Base-by-base conservation (phyloP, 140 eudicot genomes). In the Ambrosia hybrid region DNA sequence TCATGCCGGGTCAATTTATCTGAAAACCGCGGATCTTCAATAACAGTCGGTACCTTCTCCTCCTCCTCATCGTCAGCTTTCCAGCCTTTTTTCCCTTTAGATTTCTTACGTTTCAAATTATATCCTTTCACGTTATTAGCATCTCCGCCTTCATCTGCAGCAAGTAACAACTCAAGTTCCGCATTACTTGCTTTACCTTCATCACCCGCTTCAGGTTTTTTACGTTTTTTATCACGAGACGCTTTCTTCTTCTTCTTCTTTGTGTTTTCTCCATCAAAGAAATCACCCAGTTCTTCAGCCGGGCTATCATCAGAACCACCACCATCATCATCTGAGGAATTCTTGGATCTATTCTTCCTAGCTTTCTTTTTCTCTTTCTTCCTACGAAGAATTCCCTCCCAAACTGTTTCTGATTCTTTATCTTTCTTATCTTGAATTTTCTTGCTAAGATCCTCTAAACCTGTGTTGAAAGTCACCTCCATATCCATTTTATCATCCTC, bases 381-480 rank as follows among this genome's bases (percentile, higher is more conserved):
- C 81, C 83, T 86, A 57, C 96, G 85, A 39, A 88, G 91, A 78
- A 84, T 70, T 3, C 95, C 94, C 57, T 88, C 99, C 97, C 97
- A 94, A 43, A 86, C 95, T 11, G 96, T 84, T 81, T 90, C 99
- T 0, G 99, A 88, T 57, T 84, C 51, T 77, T 73, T 86, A 69
- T 88, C 95, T 81, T 86, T 90, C 84, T 85, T 94, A 67, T 94
- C 99, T 3, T 88, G 71, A 13, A 90, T 84, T 11, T 86, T 90
- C 72, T 88, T 94, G 87, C 99, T 94, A 33, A 94, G 57, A 71
- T 86, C 97, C 68, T 94, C 99, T 70, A 94, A 79, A 37, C 91
- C 99, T 2, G 95, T 82, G 82, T 84, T 86, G 71, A 94, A 94
- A 13, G 99, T 94, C 26, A 94, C 99, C 84, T 94, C 99, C 99